Evolutionary conservation across 2,329 filamentous ascomycete genomes (phyloP), one percentile per base, ranked within the genome.

Genomic region (Westerdykella ornata): DNA sequence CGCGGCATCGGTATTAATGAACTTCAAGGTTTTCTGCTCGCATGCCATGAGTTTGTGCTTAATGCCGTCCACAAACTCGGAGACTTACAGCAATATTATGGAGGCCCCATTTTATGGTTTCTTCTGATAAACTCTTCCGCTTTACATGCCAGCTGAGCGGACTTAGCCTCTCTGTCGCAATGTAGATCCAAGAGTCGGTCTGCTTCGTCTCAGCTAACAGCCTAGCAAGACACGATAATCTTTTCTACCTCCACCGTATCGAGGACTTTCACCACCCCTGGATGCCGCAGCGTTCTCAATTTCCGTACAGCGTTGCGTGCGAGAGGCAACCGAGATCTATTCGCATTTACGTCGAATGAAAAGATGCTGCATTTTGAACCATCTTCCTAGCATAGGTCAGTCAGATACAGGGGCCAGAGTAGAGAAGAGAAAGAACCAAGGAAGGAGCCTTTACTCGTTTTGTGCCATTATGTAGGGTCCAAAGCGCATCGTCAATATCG

Each of bases 71-170:
- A 8, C 14, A n/a, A 33, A 33, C 38, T 35, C 14, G 22, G 4
- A 16, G 44, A 18, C 68, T 46, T 75, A 88, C 85, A 52, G 92
- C 88, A 49, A 97, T 72, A 54, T 81, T 86, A 65, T 88, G 85
- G 31, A 98, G 68, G 0, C 92, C 92, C 92, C 92, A 98, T 79
- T 96, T 98, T 36, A 92, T 80, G 1, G 90, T 97, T 71, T 97
- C 92, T 31, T 88, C 82, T 45, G 81, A 88, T 46, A 97, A 67
- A 61, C 86, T 92, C 70, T 87, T 89, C 53, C 90, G 76, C 70
- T 85, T 88, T 35, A 94, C 82, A 57, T 94, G 83, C 92, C 92
- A 97, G 53, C 82, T 80, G 39, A 98, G 71, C 3, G 92, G 92
- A 11, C 82, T 81, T 8, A 98, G 73, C 50, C 89, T 80, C 70